These are phyloP conservation scores for Mortierella sp. DNA, from an alignment of 371 early-diverging fungal genomes.

Conservation along the genomic window DNA sequence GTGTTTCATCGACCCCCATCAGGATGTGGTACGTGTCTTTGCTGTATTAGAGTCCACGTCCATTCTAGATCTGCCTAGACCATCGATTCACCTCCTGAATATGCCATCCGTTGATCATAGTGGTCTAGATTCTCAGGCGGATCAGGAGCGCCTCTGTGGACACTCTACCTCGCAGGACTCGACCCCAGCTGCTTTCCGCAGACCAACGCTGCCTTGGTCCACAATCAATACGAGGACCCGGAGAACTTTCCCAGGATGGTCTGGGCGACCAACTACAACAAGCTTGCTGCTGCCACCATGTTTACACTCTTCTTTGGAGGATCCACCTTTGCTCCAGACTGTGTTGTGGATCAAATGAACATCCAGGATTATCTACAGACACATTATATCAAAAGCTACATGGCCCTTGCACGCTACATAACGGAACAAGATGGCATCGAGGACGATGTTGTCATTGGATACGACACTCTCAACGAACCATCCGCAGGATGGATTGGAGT, in stretches of 20 bases:
- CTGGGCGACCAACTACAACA: constrained; percentile 90
- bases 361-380: constrained; percentile 80
- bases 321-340: constrained; percentile 74
- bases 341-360: constrained; percentile 60
- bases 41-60: too few species aligned
- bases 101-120: constrained; percentile 34
- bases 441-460: constrained; percentile 73
- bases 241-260: constrained; percentile 81
- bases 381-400: constrained; percentile 68
- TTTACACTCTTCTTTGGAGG: constrained; percentile 89
- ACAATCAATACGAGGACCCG: constrained; percentile 69
- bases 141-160: constrained; percentile 91
- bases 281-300: constrained; percentile 85
- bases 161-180: constrained; percentile 77
- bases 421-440: constrained; percentile 55
- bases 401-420: constrained; percentile 59
- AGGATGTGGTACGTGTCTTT: constrained; percentile 67
- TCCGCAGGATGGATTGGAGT: constrained; percentile 69
- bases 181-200: constrained; percentile 68
- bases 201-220: constrained; percentile 81
- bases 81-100: neutral
- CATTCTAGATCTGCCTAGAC: neutral
- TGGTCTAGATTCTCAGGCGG: constrained; percentile 86
- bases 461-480: constrained; percentile 83
- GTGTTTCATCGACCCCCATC: constrained; percentile 87